These are phyloP conservation scores for Aspergillus incahuasiensis DNA, from an alignment of 495 filamentous ascomycete genomes.

Conservation along the genomic window DNA sequence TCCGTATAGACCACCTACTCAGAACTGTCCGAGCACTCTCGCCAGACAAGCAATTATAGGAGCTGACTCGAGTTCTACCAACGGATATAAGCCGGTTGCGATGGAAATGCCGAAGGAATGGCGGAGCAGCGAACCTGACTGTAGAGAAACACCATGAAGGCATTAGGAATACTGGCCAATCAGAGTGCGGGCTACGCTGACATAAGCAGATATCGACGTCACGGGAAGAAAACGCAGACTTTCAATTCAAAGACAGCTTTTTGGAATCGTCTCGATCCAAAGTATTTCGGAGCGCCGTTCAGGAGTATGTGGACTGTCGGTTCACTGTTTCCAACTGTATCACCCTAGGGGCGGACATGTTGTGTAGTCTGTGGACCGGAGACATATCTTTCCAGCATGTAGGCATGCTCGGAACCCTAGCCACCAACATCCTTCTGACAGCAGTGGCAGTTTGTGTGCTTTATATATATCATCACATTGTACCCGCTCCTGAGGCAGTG, in stretches of 20 bases:
- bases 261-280: not conserved
- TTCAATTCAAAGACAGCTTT: not conserved
- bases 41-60: too few species aligned
- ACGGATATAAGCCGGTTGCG: not conserved
- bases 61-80: too few species aligned
- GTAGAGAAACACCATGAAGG: not conserved
- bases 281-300: not conserved
- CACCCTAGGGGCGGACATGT: not conserved
- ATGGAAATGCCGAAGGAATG: not conserved
- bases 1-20: not conserved
- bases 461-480: not conserved
- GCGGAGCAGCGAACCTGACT: not conserved
- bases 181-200: not conserved
- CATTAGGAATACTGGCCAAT: not conserved
- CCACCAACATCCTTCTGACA: not conserved
- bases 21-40: too few species aligned
- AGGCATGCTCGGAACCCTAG: not conserved
- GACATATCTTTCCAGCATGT: not conserved
- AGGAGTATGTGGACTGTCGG: not conserved
- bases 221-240: slow-evolving; percentile 4
- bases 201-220: slow-evolving; percentile 7
- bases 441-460: not conserved
- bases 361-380: not conserved
- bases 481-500: not conserved
- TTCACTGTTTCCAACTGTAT: not conserved